Evolutionary conservation across 768 basidiomycete species (phyloP), one percentile per base, ranked within the genome.

Genomic region (Grammothele lineata): DNA sequence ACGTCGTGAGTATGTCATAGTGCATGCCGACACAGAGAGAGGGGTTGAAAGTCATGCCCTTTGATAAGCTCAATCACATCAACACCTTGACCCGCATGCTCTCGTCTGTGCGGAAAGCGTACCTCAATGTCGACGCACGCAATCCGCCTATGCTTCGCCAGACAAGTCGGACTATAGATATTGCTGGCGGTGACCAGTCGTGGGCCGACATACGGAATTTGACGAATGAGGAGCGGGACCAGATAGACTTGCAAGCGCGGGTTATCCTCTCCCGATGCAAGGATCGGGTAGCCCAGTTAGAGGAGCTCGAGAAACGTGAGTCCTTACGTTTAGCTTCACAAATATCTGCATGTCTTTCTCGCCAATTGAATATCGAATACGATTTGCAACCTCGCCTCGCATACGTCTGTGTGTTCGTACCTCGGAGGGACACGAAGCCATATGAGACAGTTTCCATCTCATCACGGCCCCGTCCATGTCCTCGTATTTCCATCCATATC

Each of bases 231-330:
- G 94, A 99, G 64, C 76, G 94, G 51, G 94, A 97, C 67, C 92
- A 96, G 68, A 89, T 99, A 43, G 96, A 99, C 73, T 69, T 93
- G 50, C 88, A 95, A 62, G 87, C 91, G 25, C 84, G 87, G 55
- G 77, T 92, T 57, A 85, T 96, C 45, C 72, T 98, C 40, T 77
- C 83, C 40, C 79, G 85, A 43, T 96, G 92, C 69, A 81, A 90
- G 25, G 88, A 94, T 54, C 74, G 89, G 56, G 86, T 97, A 7
- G 85, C 82, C 56, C 81, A 86, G 64, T 81, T 99, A 78, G 96
- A 98, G 63, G 72, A 74, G 33, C 68, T 90, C 22, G 96, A 98
- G 71, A 86, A 87, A 66, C 80, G 95, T 97, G 69, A 62, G 87
- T 70, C 41, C 21, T 3, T n/a, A 8, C 15, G 6, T 19, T 17